Evolutionary conservation across 2,329 filamentous ascomycete species (phyloP), one percentile per base, ranked within the genome.

Genomic region (Teratosphaeria viscida): DNA sequence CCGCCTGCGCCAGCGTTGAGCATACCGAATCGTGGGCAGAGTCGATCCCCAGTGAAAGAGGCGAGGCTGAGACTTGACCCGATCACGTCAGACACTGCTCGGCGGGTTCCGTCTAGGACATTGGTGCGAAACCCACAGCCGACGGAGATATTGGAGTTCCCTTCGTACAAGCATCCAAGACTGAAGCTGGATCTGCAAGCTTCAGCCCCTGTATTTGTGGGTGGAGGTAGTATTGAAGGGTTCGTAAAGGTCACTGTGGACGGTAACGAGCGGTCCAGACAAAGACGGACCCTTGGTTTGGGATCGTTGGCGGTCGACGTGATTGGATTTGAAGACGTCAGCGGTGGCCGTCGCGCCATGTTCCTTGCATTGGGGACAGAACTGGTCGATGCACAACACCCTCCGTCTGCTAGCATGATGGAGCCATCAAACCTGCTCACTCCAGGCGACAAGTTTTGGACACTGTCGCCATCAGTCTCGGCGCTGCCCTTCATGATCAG

Each of bases 181-280:
- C 70, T 82, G 2, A 73, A 75, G 43, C 70, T 81, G 7, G 78
- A 78, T 16, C 65, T 82, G n/a, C 77, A 78, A 56, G 70, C 80
- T 27, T 76, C 76, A 34, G 78, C 79, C 19, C 75, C 79, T 4
- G 67, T 82, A 8, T 82, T 81, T 60, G 78, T 82, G n/a, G 81
- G 81, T 19, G 80, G 80, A 32, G 78, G 80, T 8, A 81, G 76
- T 11, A 74, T 82, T 14, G 80, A 82, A 70, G 81, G 81, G 23
- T 73, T 75, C 58, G 72, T 80, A 12, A 75, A 76, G 57, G 70
- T 82, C 55, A 74, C 71, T 6, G 71, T 82, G 39, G 77, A 81
- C 58, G 77, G 78, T 62, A 74, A 75, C 55, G 75, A 78, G 58
- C 71, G 75, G 59, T 67, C 73, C 61, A 71, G 76, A 60, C 74